Conservation (phyloP, 495 filamentous ascomycete species). For the Bathelium albidoporum region DNA sequence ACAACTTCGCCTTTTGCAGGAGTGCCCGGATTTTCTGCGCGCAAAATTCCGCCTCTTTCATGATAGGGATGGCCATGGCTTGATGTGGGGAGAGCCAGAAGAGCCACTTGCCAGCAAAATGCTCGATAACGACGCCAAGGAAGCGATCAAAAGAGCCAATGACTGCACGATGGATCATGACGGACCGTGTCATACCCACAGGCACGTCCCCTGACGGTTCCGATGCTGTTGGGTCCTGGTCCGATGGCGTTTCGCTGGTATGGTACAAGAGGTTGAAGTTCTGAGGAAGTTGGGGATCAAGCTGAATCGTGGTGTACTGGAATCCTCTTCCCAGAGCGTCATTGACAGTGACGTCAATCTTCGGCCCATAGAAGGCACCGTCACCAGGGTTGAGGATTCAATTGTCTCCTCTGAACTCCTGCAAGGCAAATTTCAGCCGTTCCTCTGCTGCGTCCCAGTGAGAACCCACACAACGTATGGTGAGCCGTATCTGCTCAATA, state of each 20-base stretch:
- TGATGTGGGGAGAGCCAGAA: constrained; percentile 95
- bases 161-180: constrained; percentile 96
- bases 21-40: constrained; percentile 66
- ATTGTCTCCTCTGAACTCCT: too few relatives aligned
- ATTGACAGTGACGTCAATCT: constrained; percentile 85
- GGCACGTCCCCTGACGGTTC: constrained; percentile 46
- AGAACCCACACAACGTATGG: too few relatives aligned
- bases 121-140: constrained; percentile 84
- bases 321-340: constrained; percentile 69
- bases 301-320: constrained; percentile 94
- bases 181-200: constrained; percentile 74
- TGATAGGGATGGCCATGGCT: constrained; percentile 83
- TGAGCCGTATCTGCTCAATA: too few relatives aligned
- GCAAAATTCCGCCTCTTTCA: constrained; percentile 73
- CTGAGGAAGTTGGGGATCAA: constrained; percentile 88
- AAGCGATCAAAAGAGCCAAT: constrained; percentile 90
- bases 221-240: constrained; percentile 17
- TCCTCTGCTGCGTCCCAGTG: too few relatives aligned
- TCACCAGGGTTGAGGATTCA: constrained; percentile 89
- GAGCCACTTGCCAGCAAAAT: constrained; percentile 96
- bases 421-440: too few relatives aligned
- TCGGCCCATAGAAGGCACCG: constrained; percentile 94
- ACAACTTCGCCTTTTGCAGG: constrained; percentile 50
- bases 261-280: constrained; percentile 53
- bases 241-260: constrained; percentile 20